Percentiles rank a stretch among this genome's conserved stretches.
Conservation (phyloP, 2,329 filamentous ascomycete species). For the Arachnomyces sp. region DNA sequence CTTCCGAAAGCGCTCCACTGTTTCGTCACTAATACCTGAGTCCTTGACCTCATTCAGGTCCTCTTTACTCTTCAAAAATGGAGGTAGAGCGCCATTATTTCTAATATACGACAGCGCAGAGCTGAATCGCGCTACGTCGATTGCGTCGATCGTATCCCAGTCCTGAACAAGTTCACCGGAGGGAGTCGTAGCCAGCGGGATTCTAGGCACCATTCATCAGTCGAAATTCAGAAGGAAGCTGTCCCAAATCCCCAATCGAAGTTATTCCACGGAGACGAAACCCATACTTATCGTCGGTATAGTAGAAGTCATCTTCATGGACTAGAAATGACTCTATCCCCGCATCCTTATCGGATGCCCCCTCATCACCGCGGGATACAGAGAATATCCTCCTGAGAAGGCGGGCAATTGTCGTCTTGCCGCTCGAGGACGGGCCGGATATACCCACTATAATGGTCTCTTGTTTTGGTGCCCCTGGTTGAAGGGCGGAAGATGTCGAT, state of each 20-base stretch:
- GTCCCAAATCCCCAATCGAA: background rate
- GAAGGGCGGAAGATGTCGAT: too few species aligned
- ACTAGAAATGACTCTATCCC: slow-evolving; percentile 56
- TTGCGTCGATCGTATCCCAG: slow-evolving; percentile 81
- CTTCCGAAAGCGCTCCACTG: slow-evolving; percentile 19
- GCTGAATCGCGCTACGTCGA: slow-evolving; percentile 63
- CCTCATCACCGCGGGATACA: slow-evolving; percentile 7
- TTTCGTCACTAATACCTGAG: slow-evolving; percentile 23
- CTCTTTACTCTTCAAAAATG: slow-evolving; percentile 47
- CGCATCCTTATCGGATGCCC: slow-evolving; percentile 9
- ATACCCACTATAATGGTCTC: slow-evolving; percentile 61
- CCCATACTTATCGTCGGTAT: slow-evolving; percentile 61
- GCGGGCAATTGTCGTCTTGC: slow-evolving; percentile 87
- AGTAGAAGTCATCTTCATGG: slow-evolving; percentile 95
- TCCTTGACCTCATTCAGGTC: slow-evolving; percentile 49
- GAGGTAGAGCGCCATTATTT: slow-evolving; percentile 48
- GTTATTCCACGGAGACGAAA: too few species aligned
- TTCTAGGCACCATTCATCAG: slow-evolving; percentile 20
- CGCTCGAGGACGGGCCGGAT: slow-evolving; percentile 83
- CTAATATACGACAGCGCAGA: slow-evolving; percentile 63
- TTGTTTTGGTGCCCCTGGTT: background rate
- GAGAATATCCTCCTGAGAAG: slow-evolving; percentile 76
- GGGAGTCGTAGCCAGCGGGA: slow-evolving; percentile 40
- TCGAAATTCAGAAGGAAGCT: background rate
- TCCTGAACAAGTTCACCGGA: slow-evolving; percentile 57